Evolutionary conservation across 768 basidiomycete species (phyloP).

Genomic region (Mycena venus): DNA sequence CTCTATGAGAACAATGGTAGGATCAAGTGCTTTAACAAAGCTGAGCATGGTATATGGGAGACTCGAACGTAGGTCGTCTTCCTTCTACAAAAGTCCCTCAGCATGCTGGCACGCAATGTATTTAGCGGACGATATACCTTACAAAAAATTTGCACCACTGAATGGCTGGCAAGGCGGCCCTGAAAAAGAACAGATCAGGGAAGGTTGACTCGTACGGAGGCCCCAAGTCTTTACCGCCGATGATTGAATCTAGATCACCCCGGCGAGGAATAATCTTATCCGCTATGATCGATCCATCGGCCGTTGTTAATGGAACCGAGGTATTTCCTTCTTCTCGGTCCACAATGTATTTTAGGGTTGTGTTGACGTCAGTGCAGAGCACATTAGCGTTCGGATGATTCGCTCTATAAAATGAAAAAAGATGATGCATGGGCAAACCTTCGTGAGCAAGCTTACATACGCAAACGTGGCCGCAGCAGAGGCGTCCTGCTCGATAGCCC

Average conservation of each 20-base stretch:
- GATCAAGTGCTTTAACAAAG: slow-evolving; percentile 64
- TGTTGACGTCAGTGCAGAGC: slow-evolving; percentile 1
- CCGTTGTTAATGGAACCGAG: background rate
- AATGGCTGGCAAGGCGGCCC: slow-evolving; percentile 25
- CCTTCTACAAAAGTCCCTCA: slow-evolving; percentile 52
- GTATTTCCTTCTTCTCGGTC: background rate
- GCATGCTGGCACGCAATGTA: too few species aligned
- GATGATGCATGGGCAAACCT: background rate
- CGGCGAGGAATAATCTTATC: slow-evolving; percentile 6
- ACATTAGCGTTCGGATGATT: slow-evolving; percentile 12
- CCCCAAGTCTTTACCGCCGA: background rate
- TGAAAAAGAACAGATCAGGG: background rate
- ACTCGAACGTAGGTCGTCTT: slow-evolving; percentile 59
- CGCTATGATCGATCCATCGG: background rate
- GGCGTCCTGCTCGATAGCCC: slow-evolving; percentile 62
- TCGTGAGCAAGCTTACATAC: slow-evolving; percentile 48
- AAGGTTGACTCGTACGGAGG: too few species aligned
- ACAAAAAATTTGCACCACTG: slow-evolving; percentile 1
- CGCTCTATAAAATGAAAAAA: background rate
- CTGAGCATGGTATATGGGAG: slow-evolving; percentile 63
- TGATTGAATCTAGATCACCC: background rate
- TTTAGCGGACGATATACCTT: too few species aligned
- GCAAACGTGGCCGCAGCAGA: slow-evolving; percentile 59
- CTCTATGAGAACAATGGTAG: slow-evolving; percentile 60
- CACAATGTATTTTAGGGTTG: background rate